Evolutionary conservation across 2,329 filamentous ascomycete genomes (phyloP).

Genomic region (Rhinocladiella similis): DNA sequence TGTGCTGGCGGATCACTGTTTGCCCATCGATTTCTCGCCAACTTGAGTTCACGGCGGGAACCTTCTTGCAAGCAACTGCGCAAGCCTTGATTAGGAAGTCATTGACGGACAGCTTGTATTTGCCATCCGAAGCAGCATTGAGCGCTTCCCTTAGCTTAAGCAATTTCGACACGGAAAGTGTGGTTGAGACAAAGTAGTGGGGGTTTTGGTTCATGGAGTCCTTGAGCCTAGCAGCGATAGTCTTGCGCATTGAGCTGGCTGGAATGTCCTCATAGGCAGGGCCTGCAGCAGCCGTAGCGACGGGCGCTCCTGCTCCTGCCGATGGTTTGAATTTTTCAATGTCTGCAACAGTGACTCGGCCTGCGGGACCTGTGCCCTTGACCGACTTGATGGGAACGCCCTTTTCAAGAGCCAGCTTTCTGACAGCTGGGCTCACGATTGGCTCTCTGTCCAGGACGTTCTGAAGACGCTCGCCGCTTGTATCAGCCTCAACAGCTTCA

Average conservation of each 20-base stretch:
- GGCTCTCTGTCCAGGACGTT: conserved; percentile 80
- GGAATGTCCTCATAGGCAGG: conserved; percentile 81
- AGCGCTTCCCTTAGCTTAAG: conserved; percentile 93
- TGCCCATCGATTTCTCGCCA: conserved; percentile 79
- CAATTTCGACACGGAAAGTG: conserved; percentile 88
- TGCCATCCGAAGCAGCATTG: conserved; percentile 82
- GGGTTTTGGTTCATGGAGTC: conserved; percentile 92
- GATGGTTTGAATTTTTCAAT: conserved; percentile 78
- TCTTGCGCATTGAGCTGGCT: conserved; percentile 93
- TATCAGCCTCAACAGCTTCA: conserved; percentile 68
- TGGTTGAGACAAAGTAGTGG: conserved; percentile 94
- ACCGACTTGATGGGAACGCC: conserved; percentile 73
- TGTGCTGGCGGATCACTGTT: conserved; percentile 84
- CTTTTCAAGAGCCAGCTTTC: conserved; percentile 81
- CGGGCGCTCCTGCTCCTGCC: conserved; percentile 45
- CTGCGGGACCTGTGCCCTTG: conserved; percentile 84
- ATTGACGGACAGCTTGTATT: conserved; percentile 99
- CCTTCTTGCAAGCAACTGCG: conserved; percentile 83
- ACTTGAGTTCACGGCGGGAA: conserved; percentile 92
- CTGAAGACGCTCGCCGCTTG: conserved; percentile 70
- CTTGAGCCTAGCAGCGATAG: conserved; percentile 86
- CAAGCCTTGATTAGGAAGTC: conserved; percentile 99
- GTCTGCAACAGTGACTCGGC: conserved; percentile 87
- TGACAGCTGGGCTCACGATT: conserved; percentile 69
- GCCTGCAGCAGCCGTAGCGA: conserved; percentile 52